These are phyloP conservation scores for Pelargonium nanum DNA, from an alignment of 345 rosid genomes.

Conservation along the genomic window DNA sequence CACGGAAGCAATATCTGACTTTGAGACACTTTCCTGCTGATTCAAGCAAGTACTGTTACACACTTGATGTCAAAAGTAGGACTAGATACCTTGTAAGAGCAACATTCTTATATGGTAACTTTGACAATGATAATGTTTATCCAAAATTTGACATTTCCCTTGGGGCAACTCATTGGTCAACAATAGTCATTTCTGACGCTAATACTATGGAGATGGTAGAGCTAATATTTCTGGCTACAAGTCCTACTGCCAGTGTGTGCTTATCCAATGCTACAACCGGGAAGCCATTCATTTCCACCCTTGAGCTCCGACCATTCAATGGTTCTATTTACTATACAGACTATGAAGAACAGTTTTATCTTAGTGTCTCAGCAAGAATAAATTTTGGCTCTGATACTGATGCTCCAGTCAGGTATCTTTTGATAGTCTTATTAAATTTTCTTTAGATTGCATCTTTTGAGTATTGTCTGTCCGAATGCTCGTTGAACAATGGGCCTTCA, in stretches of 20 bases:
- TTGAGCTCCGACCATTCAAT: conserved; percentile 91
- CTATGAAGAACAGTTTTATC: conserved; percentile 57
- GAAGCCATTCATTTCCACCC: conserved; percentile 92
- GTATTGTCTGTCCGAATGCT: conserved; percentile 7
- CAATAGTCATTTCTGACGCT: conserved; percentile 77
- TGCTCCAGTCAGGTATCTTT: conserved; percentile 62
- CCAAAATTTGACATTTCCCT: conserved; percentile 88
- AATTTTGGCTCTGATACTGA: conserved; percentile 89
- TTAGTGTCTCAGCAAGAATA: conserved; percentile 75
- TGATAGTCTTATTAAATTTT: conserved; percentile 12
- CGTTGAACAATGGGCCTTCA: background rate
- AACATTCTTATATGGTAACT: conserved; percentile 85
- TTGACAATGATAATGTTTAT: conserved; percentile 78
- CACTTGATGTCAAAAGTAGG: conserved; percentile 54
- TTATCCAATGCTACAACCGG: conserved; percentile 96
- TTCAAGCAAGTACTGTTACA: conserved; percentile 84
- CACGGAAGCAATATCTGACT: conserved; percentile 63
- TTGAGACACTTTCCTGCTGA: conserved; percentile 91
- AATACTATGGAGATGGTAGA: conserved; percentile 53
- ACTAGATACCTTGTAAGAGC: conserved; percentile 85
- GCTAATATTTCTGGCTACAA: conserved; percentile 75
- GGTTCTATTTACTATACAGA: conserved; percentile 69
- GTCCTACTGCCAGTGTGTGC: conserved; percentile 63
- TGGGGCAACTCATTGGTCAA: conserved; percentile 88
- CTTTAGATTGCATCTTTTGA: too few relatives aligned